Base-by-base conservation (phyloP, 2,329 filamentous ascomycete genomes). In the Ceratocystis cubensis region DNA sequence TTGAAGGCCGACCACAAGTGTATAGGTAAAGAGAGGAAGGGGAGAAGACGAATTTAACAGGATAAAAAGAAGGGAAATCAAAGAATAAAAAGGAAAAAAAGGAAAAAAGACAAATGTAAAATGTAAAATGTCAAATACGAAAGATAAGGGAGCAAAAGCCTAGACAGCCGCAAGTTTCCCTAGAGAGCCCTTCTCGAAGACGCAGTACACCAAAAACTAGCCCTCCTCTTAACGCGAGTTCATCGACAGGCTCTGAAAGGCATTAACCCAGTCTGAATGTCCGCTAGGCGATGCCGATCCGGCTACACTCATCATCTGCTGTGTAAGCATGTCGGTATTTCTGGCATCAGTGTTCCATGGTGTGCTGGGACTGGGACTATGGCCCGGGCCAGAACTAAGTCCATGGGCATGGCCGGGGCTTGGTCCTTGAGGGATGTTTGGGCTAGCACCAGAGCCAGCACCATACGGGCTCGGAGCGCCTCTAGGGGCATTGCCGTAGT, bases 201-300 rank as follows among this genome's bases (percentile, higher is more conserved):
- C 46, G 25, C 33, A 28, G 4, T 3, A 20, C 17, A 22, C 30
- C 10, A 41, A 41, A 41, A 41, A 4, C 37, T 15, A 41, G 37
- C 37, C 37, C 37, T 41, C 10, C 37, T 59, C 69, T 76, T 72
- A 84, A 69, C 81, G 81, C 70, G 83, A 82, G 72, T 88, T 88
- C 69, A 91, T 80, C 1, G 88, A 91, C 20, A 91, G 77, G 8
- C 87, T 83, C 73, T 91, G 87, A 73, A 90, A 89, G 5, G 80
- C 76, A 65, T 78, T 77, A 30, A 81, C 76, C 86, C 87, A 89
- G 63, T 88, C 85, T 61, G 79, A 77, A 71, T 80, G 79, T 37
- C 75, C 74, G 63, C 74, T 73, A 67, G 33, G 25, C 37, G 45
- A 48, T 64, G 65, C 46, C 61, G 66, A 30, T 1, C 63, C 56